A percentile compares a stretch with the other conserved stretches of the same genome.
phyloP scores from a whole-genome alignment of 192 early-diverging fungal genomes.

The Coemansia sp. region DNA sequence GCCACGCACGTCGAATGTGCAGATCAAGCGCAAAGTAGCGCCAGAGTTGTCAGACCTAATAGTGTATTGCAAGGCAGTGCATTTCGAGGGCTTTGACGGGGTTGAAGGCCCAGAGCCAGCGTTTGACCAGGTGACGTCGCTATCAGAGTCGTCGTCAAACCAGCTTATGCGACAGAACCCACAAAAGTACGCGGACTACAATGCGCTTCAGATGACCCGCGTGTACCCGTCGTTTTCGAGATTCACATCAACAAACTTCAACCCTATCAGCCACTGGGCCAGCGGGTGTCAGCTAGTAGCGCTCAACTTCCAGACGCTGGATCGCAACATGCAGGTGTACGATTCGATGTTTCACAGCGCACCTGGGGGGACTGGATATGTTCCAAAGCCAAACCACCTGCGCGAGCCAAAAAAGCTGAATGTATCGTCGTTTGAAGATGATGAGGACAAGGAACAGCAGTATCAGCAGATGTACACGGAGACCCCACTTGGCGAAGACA shows the following conservation, averaged over 20 bases:
- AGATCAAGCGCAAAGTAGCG: conserved; percentile 56
- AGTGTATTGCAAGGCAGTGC: conserved; percentile 64
- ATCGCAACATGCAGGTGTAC: conserved; percentile 81
- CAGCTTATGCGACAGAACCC: conserved; percentile 57
- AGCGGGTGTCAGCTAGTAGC: conserved; percentile 85
- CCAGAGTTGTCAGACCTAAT: conserved; percentile 60
- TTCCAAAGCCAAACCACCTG: conserved; percentile 69
- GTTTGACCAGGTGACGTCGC: conserved; percentile 70
- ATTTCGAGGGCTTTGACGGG: conserved; percentile 61
- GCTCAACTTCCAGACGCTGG: conserved; percentile 85
- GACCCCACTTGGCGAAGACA: not conserved
- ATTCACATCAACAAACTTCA: conserved; percentile 81
- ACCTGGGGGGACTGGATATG: conserved; percentile 70
- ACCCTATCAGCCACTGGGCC: conserved; percentile 82
- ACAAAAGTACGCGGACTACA: conserved; percentile 60
- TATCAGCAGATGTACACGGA: not conserved
- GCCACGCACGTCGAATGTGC: conserved; percentile 27
- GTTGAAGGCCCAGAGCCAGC: conserved; percentile 49
- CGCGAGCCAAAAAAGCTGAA: conserved; percentile 8
- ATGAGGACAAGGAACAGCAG: not conserved
- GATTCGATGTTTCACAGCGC: conserved; percentile 79
- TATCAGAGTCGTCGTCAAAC: conserved; percentile 68
- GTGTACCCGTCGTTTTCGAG: conserved; percentile 81
- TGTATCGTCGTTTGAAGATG: not conserved
- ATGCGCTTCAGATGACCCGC: conserved; percentile 64